Evolutionary conservation across 495 filamentous ascomycete genomes (phyloP), one percentile per base, ranked within the genome.

Genomic region (Ramalina peruviana): DNA sequence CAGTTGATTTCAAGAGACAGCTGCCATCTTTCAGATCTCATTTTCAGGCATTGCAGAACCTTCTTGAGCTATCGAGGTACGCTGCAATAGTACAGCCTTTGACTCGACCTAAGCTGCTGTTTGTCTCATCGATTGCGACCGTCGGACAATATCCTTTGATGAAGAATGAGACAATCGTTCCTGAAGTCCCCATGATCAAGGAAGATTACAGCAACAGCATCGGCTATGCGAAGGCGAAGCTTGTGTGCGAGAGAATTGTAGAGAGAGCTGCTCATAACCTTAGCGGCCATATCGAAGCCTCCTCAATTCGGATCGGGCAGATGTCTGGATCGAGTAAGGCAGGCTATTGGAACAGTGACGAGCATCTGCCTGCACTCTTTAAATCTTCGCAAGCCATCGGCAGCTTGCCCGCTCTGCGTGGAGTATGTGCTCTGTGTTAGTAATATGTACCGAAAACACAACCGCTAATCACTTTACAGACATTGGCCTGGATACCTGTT

Each of bases 1-100:
- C 70, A 0, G 74, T 75, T 71, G 67, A 62, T 53, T 62, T 52
- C 26, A 72, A 61, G 39, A 54, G 69, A 2, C 59, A 64, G 0
- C 19, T 76, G 0, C 49, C 58, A 3, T 63, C 52, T 12, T 72
- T 73, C 41, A 66, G 69, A 48, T 26, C 66, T 6, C 72, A 74
- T 46, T 72, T 78, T 53, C 50, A 59, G 19, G 46, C 60, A 9
- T 54, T 72, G 56, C 58, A 61, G 4, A 67, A 67, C 49, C 54
- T 73, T 3, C 21, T 73, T 25, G 54, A 66, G 27, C 57, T 75
- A 12, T 67, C 67, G 1, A 27, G 30, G 23, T 27, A 38, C 23
- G 12, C 49, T 3, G 60, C 54, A 0, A 52, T 49, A 11, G 25
- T 27, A 19, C 40, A 15, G 13, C 20, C 39, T 11, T 33, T 7